Conservation (phyloP, 495 filamentous ascomycete species). For the Xylaria longipes region DNA sequence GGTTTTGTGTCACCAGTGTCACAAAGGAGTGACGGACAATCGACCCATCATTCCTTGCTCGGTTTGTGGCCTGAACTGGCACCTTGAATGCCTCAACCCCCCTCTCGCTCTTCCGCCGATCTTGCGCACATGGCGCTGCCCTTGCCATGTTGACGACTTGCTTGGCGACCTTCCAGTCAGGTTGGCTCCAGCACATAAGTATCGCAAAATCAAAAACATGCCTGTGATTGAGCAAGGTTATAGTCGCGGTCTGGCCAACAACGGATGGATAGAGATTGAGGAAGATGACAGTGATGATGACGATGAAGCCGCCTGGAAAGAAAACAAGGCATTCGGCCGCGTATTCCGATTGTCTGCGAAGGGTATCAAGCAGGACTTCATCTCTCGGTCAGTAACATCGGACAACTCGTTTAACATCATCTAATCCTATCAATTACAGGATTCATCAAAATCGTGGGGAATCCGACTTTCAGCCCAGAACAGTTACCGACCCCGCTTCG, state of each 20-base stretch:
- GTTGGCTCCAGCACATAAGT: constrained; percentile 56
- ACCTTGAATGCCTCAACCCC: constrained; percentile 89
- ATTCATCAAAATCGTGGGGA: constrained; percentile 43
- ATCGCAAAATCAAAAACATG: constrained; percentile 59
- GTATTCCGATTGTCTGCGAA: constrained; percentile 71
- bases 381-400: constrained; percentile 53
- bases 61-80: constrained; percentile 80
- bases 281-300: constrained; percentile 63
- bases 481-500: constrained; percentile 29
- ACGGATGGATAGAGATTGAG: constrained; percentile 80
- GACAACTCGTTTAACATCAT: not conserved
- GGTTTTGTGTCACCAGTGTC: constrained; percentile 75
- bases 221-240: constrained; percentile 53
- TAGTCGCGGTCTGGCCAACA: constrained; percentile 70
- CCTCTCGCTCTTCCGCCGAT: constrained; percentile 79
- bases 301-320: constrained; percentile 54
- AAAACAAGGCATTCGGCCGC: constrained; percentile 59
- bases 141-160: constrained; percentile 75
- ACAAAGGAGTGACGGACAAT: constrained; percentile 60
- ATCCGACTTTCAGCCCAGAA: not conserved
- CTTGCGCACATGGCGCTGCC: constrained; percentile 83
- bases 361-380: constrained; percentile 82
- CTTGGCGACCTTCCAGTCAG: constrained; percentile 46
- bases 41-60: constrained; percentile 79
- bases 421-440: constrained; percentile 35